Evolutionary conservation across 345 rosid genomes (phyloP), one percentile per base, ranked within the genome.

Genomic region (Carallia pectinifolia): DNA sequence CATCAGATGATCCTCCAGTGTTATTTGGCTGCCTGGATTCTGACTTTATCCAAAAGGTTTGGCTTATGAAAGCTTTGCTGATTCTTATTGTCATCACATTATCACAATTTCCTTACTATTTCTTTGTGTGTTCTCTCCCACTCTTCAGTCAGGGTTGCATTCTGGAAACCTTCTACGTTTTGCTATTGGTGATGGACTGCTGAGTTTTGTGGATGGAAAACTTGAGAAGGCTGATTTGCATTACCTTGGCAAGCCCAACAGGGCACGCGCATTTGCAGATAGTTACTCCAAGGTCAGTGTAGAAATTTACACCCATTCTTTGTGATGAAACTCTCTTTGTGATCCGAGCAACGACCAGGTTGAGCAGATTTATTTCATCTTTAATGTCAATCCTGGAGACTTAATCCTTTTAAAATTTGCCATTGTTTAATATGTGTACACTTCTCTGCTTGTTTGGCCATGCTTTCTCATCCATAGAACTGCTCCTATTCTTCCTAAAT

Each of bases 1-100:
- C 99, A 48, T 92, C 97, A 53, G 99, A 95, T 81, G 93, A 90
- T 71, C 97, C 94, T 76, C 86, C 91, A 29, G 91, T 89, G 61
- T 68, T 72, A 37, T 86, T 95, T 75, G 86, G 90, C 71, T 82
- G 87, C 83, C 78, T 95, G 77, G 84, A 87, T 15, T 70, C 71
- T 19, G 93, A 85, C 56, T 83, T 92, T 72, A 77, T 92, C 61
- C 81, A 80, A 69, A 67, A 83, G 92, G 99, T 92, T 79, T 61
- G 72, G 4, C 71, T 73, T 34, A 72, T 66, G 23, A 52, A 30
- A 8, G 7, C 53, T 48, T 56, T 27, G 34, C 17, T 16, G n/a
- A 61, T 67, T 17, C 6, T 68, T 48, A 52, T 18, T 18, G 15
- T 19, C 15, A 19, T 33, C 58, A 75, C 40, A 0, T 67, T 10